Evolutionary conservation across 23 red algal species (phyloP), one percentile per base, ranked within the genome.

Genomic region (Chondrus crispus): DNA sequence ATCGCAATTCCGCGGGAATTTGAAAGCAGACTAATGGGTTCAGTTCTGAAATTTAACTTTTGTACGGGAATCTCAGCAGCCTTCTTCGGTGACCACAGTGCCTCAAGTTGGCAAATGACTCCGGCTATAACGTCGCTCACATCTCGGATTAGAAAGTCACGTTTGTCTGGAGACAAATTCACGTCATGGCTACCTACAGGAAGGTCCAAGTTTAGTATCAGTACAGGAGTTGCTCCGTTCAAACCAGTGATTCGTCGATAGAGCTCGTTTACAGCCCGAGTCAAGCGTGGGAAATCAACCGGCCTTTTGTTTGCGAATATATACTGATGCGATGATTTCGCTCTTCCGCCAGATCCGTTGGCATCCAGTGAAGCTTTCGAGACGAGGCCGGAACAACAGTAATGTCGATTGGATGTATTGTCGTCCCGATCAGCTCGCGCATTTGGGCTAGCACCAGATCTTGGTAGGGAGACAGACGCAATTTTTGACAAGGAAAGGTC

Each of bases 151-250:
- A 94, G 72, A 7, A 96, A 85, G 47, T 95, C 48, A 10, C 84
- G 74, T 70, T 96, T 99, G 93, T 96, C 97, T 46, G 97, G 91
- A 10, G 70, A 48, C 42, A 96, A 24, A 74, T 99, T 99, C 36
- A 95, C 79, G 58, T 99, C 97, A 33, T 89, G 38, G 18, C 47
- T 62, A 53, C 46, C 88, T 41, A 58, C 57, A 2, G 93, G 94
- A 49, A 96, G 73, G 6, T 52, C 46, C 28, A 98, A 16, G 29
- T 93, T 68, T 2, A 99, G 32, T 22, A 99, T 84, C 4, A 94
- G 53, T 11, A 77, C 62, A 6, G 96, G 96, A 26, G 86, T 89
- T n/a, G 71, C 76, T 35, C 30, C 62, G 33, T 62, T 84, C 10
- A 40, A 85, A 20, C 71, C 73, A 26, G 55, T 91, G 43, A 62